Evolutionary conservation across 192 early-diverging fungal species (phyloP), one percentile per base, ranked within the genome.

Genomic region (Backusella morwellensis): DNA sequence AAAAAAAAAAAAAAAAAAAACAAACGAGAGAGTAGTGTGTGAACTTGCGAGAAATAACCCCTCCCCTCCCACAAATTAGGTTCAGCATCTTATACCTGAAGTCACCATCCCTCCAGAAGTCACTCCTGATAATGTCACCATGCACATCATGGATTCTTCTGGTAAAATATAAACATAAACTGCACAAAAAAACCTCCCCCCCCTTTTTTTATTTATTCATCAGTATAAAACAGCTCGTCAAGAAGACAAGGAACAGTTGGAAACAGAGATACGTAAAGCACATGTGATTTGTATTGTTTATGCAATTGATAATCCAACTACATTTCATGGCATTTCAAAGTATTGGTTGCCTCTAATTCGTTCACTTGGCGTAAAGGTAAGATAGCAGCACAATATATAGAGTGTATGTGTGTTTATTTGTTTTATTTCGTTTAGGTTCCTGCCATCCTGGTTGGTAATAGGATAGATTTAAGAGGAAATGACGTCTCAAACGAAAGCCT

Each of bases 21-120:
- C n/a, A 12, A 54, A 4, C 1, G 56, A 29, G 11, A 26, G 23
- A 26, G 36, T 32, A 26, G 23, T 12, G 36, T 32, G 7, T 29
- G 6, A 17, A 34, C 17, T 32, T 40, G 11, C 38, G 11, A 40
- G 38, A 40, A 40, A 40, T 70, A 6, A 72, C 36, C 17, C 36
- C 26, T 19, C n/a, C 17, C 67, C 15, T 17, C 26, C 2, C 29
- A 19, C 4, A 34, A 44, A 9, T 29, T 29, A 97, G 94, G 93
- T 97, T 40, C 98, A 98, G 84, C 93, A 97, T 77, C 94, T 98
- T 23, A 95, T 99, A 69, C 97, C 98, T 17, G 98, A 99, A 80
- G 97, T 99, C n/a, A 99, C 97, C 19, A 99, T 99, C 75, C 98
- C 98, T 50, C 96, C 98, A 34, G 97, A 99, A 79, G 94, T 98